A percentile compares a stretch with the other conserved stretches of the same genome.
Evolutionary conservation across 1,139 yeast genomes (phyloP).

Genomic region (Suhomyces guaymorum): DNA sequence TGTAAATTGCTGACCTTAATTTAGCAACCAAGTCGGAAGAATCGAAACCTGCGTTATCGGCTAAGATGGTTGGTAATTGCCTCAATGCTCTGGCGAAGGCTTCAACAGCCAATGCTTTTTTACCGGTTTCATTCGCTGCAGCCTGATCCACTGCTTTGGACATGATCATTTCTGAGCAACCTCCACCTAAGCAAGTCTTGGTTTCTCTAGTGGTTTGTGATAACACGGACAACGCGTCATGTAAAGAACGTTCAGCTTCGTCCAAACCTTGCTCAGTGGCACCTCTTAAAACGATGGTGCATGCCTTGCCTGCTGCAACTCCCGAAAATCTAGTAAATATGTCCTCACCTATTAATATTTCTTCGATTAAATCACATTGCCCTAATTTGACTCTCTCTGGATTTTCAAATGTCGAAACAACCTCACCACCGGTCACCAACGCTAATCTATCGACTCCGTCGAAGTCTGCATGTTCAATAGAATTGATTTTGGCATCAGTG

Average conservation of each 20-base stretch:
- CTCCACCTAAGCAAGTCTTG: slow-evolving; percentile 96
- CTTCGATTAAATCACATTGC: slow-evolving; percentile 86
- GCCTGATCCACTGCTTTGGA: slow-evolving; percentile 95
- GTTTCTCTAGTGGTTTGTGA: slow-evolving; percentile 95
- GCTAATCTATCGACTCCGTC: slow-evolving; percentile 98
- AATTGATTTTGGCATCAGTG: slow-evolving; percentile 81
- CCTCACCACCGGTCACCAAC: slow-evolving; percentile 96
- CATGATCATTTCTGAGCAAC: slow-evolving; percentile 98
- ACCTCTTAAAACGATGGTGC: slow-evolving; percentile 94
- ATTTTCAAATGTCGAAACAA: slow-evolving; percentile 91
- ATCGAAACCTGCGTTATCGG: slow-evolving; percentile 97
- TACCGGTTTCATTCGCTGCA: slow-evolving; percentile 92
- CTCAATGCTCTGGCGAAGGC: slow-evolving; percentile 92
- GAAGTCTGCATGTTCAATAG: slow-evolving; percentile 97
- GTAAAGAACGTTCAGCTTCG: slow-evolving; percentile 96
- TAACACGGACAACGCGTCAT: slow-evolving; percentile 92
- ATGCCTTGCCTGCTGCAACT: slow-evolving; percentile 93
- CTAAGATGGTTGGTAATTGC: slow-evolving; percentile 91
- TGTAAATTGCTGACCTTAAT: slow-evolving; percentile 88
- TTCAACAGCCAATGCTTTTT: slow-evolving; percentile 91
- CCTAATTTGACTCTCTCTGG: slow-evolving; percentile 88
- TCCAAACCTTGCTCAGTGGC: slow-evolving; percentile 95
- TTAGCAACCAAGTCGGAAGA: slow-evolving; percentile 90
- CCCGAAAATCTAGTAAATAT: slow-evolving; percentile 87
- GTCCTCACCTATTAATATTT: slow-evolving; percentile 89